These are phyloP conservation scores for Suhomyces yuchorum DNA, from an alignment of 1,139 yeast species.

Conservation along the genomic window DNA sequence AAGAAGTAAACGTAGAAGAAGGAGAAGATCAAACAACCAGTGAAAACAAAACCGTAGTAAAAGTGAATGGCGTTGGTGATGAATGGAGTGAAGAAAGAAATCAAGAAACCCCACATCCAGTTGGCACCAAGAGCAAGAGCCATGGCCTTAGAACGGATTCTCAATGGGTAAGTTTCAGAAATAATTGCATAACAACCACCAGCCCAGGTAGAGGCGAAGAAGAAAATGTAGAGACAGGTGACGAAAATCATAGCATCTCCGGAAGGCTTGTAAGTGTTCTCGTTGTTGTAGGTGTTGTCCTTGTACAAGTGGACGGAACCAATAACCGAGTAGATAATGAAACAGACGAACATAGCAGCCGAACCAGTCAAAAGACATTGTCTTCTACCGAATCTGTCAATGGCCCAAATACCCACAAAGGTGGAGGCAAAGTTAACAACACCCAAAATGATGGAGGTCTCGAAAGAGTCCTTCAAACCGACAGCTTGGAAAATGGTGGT, in stretches of 20 bases:
- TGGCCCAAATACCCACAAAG: conserved; percentile 64
- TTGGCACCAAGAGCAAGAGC: conserved; percentile 74
- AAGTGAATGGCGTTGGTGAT: conserved; percentile 37
- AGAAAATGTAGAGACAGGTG: conserved; percentile 78
- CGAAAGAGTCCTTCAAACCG: conserved; percentile 72
- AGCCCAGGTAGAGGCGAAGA: conserved; percentile 88
- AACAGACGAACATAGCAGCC: conserved; percentile 55
- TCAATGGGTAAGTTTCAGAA: conserved; percentile 78
- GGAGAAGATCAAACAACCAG: conserved; percentile 28
- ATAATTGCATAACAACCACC: conserved; percentile 80
- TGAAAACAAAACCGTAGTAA: conserved; percentile 30
- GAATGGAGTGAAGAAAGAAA: conserved; percentile 76
- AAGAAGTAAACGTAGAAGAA: conserved; percentile 55
- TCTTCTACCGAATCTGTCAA: conserved; percentile 75
- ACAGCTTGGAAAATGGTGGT: conserved; percentile 77
- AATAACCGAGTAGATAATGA: conserved; percentile 60
- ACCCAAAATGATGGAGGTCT: conserved; percentile 68
- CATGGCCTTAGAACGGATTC: conserved; percentile 81
- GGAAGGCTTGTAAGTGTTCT: conserved; percentile 44
- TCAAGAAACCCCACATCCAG: conserved; percentile 81
- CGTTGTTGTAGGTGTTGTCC: conserved; percentile 34
- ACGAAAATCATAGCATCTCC: conserved; percentile 80
- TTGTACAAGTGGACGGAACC: conserved; percentile 65
- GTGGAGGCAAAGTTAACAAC: conserved; percentile 72
- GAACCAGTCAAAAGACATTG: conserved; percentile 55